phyloP scores from a whole-genome alignment of 495 filamentous ascomycete genomes.

The Neurospora sp. region DNA sequence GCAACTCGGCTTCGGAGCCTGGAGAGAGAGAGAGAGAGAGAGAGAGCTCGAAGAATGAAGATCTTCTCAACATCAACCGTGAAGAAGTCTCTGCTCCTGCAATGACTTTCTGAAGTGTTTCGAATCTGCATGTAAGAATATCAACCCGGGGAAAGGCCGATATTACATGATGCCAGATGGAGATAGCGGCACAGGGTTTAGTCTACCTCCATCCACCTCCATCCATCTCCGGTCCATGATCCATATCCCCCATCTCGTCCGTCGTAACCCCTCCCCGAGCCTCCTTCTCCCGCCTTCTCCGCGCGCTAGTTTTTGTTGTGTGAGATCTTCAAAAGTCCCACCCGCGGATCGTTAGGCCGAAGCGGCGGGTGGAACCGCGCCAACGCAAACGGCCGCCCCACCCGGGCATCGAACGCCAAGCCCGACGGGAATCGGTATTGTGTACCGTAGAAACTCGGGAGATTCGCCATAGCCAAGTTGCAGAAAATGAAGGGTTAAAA shows the following conservation, averaged over 20 bases:
- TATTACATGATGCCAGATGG: not conserved
- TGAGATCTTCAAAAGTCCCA: not conserved
- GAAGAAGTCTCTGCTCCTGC: not conserved
- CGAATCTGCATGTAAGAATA: not conserved
- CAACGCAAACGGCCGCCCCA: not conserved
- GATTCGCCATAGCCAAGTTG: too few species aligned
- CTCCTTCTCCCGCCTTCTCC: constrained; percentile 14
- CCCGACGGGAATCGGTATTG: not conserved
- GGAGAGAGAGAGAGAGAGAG: not conserved
- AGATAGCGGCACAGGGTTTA: not conserved
- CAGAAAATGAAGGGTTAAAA: too few species aligned
- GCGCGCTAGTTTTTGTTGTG: not conserved
- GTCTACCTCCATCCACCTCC: not conserved
- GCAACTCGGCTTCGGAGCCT: not conserved
- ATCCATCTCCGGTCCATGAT: not conserved
- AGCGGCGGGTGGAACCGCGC: not conserved
- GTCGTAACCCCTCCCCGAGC: constrained; percentile 12
- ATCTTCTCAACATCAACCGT: not conserved
- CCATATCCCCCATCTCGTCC: constrained; percentile 3
- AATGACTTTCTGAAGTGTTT: not conserved
- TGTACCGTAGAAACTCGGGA: too few species aligned
- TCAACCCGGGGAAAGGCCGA: not conserved
- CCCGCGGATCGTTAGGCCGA: not conserved
- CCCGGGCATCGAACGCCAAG: not conserved
- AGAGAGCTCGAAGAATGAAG: not conserved